Conservation (phyloP, 139 green algal genomes). For the Bryopsis sp. region DNA sequence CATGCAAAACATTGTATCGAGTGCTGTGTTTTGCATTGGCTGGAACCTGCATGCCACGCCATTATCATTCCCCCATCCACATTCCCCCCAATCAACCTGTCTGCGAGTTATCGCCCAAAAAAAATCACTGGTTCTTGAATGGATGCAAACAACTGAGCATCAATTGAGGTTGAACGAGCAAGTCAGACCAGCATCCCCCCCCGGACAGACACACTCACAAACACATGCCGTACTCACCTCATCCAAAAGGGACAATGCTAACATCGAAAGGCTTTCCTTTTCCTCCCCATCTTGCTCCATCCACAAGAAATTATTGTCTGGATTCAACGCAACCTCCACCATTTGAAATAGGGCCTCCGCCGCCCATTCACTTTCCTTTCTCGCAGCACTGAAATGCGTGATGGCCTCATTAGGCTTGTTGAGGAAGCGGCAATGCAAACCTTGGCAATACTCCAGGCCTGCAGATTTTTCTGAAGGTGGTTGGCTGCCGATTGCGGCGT, state of each 20-base stretch:
- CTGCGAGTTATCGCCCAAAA: no score
- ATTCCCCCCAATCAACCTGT: no score
- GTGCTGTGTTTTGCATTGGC: no score
- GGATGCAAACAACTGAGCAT: no score
- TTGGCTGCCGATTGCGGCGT: no score
- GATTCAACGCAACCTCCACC: slow-evolving; percentile 73
- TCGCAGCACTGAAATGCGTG: slow-evolving; percentile 47
- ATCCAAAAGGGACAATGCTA: slow-evolving; percentile 41
- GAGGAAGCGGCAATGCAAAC: slow-evolving; percentile 27
- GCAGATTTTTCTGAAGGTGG: no score
- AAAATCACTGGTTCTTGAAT: no score
- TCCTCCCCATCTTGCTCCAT: slow-evolving; percentile 39
- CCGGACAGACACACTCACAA: no score
- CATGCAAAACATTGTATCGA: neutral
- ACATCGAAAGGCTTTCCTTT: slow-evolving; percentile 30
- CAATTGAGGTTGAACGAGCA: no score
- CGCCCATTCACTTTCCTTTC: slow-evolving; percentile 54
- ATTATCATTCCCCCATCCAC: no score
- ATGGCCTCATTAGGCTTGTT: slow-evolving; percentile 52
- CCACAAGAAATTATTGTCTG: slow-evolving; percentile 58
- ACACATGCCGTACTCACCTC: slow-evolving; percentile 41
- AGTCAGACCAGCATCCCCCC: no score
- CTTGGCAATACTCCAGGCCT: slow-evolving; percentile 58
- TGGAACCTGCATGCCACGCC: no score
- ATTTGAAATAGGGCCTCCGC: slow-evolving; percentile 51